Evolutionary conservation across 495 filamentous ascomycete genomes (phyloP), one percentile per base, ranked within the genome.

Genomic region (Talaromyces ruber): DNA sequence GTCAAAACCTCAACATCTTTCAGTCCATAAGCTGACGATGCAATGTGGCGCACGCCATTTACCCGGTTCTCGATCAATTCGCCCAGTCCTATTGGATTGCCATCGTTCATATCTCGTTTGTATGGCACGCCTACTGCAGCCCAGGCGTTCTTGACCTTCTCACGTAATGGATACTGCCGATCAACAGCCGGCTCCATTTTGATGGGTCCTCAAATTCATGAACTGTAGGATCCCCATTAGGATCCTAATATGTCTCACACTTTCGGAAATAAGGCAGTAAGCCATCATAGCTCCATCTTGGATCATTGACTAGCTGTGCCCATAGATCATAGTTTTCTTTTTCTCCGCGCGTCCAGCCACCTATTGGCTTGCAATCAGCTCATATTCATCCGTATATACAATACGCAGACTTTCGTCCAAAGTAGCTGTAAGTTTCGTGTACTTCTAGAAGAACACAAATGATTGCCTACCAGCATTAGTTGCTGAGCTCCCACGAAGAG

Each of bases 201-300:
- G n/a, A 60, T 47, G 12, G 58, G 58, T 34, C 58, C 58, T 45
- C 22, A 30, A 60, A 60, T 51, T 37, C 58, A 51, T 60, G 37
- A 45, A 47, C 12, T 34, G 2, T 37, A n/a, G 58, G 26, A 37
- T 60, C 34, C 7, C 37, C 58, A 21, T 51, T 51, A 18, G 58
- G 58, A 21, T 47, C 45, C 76, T 75, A 79, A 30, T 47, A 51
- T 28, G 58, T 60, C 26, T 60, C 58, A 25, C 0, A 1, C 4
- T 51, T 51, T 18, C 26, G 24, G n/a, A 47, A 45, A 50, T 73
- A 76, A 67, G 29, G 76, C 71, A 79, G 64, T 30, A 85, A 65
- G 6, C 66, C 68, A 12, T 82, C 70, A 77, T 80, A 82, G 34
- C 73, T 72, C 82, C 80, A 84, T 3, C 78, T 78, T 2, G 64